These are phyloP conservation scores for Penicillium antarcticum DNA, from an alignment of 495 filamentous ascomycete species.

Conservation along the genomic window DNA sequence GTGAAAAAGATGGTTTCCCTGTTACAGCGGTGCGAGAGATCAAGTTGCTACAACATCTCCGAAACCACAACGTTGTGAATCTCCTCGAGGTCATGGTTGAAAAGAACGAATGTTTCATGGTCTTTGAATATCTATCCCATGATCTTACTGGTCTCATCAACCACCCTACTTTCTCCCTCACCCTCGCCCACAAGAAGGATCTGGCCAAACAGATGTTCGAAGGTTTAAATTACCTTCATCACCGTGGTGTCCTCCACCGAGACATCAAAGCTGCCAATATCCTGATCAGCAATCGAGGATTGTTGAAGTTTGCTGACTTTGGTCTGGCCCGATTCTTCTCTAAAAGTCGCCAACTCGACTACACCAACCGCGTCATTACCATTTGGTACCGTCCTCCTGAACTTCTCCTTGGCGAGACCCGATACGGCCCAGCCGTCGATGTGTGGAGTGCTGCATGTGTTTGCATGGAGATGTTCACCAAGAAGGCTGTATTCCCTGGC, in stretches of 20 bases:
- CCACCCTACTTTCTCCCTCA: conserved; percentile 87
- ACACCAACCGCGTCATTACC: conserved; percentile 97
- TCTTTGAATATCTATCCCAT: conserved; percentile 97
- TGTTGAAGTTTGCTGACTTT: conserved; percentile 94
- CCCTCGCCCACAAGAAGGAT: conserved; percentile 86
- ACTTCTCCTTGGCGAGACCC: conserved; percentile 88
- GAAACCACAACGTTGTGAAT: conserved; percentile 84
- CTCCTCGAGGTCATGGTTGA: conserved; percentile 93
- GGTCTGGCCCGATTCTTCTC: conserved; percentile 96
- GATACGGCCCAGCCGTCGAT: conserved; percentile 91
- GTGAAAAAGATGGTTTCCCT: conserved; percentile 94
- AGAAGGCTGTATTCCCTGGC: conserved; percentile 91
- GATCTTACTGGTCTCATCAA: conserved; percentile 87
- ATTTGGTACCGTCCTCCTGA: conserved; percentile 94
- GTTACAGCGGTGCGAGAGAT: conserved; percentile 97
- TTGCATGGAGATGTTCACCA: conserved; percentile 93
- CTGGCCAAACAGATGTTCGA: conserved; percentile 92
- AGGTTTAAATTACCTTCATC: conserved; percentile 91
- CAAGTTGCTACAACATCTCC: conserved; percentile 92
- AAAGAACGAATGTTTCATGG: conserved; percentile 98
- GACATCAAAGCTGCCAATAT: conserved; percentile 97
- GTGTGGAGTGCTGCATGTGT: conserved; percentile 98
- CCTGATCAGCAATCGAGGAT: conserved; percentile 80
- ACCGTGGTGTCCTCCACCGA: conserved; percentile 87
- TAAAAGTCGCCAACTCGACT: conserved; percentile 89